Conservation (phyloP, 202 grass and related monocot species). For the Hordeum pubiflorum region DNA sequence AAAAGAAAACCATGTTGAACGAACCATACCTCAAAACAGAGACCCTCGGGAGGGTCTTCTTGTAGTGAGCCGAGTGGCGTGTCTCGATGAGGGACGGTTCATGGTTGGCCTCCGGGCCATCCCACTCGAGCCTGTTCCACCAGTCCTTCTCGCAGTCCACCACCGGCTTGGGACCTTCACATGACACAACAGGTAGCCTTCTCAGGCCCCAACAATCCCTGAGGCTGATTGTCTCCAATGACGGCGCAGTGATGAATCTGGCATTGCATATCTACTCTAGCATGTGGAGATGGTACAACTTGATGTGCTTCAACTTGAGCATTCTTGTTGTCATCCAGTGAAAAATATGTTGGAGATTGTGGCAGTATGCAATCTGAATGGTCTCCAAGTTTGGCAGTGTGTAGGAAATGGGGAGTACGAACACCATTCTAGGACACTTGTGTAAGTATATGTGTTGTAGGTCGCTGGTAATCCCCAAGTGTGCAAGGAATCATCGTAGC, state of each 20-base stretch:
- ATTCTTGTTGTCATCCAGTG: not conserved
- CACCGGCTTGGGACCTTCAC: not conserved
- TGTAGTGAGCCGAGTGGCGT: not conserved
- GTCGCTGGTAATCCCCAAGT: no score
- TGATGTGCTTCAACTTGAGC: not conserved
- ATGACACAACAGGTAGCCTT: not conserved
- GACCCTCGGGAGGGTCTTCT: not conserved
- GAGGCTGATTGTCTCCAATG: not conserved
- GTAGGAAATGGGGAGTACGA: no score
- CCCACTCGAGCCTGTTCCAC: not conserved
- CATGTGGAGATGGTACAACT: not conserved
- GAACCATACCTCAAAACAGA: not conserved
- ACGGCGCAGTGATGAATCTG: not conserved
- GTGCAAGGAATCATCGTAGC: no score
- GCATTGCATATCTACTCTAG: not conserved
- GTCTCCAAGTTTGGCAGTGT: no score
- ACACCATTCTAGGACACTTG: no score
- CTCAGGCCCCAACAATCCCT: not conserved
- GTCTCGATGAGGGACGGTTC: not conserved
- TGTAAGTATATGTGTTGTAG: no score
- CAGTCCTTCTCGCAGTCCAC: not conserved
- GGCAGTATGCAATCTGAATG: not conserved
- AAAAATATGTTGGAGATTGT: not conserved
- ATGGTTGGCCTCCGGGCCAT: not conserved
- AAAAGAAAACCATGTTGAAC: no score